These are phyloP conservation scores for Prinsepia uniflora DNA, from an alignment of 306 rosid species.

Conservation along the genomic window DNA sequence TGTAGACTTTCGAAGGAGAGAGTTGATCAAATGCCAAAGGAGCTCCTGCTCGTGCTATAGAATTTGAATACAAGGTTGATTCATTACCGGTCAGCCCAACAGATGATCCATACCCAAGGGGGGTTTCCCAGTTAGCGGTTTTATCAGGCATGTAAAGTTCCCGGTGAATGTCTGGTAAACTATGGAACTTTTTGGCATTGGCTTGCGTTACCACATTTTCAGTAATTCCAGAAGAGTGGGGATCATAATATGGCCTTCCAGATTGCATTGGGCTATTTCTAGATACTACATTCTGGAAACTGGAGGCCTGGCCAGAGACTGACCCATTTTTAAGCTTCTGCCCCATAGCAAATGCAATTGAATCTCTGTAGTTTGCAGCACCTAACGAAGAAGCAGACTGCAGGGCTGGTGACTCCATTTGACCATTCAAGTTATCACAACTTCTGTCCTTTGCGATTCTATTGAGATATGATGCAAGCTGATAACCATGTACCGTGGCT, in stretches of 20 bases:
- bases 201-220: constrained; percentile 45
- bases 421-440: constrained; percentile 49
- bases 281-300: constrained; percentile 48
- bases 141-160: constrained; percentile 46
- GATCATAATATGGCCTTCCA: constrained; percentile 54
- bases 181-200: constrained; percentile 79
- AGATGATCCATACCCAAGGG: constrained; percentile 52
- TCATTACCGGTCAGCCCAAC: constrained; percentile 34
- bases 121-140: constrained; percentile 49
- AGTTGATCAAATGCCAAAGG: constrained; percentile 72
- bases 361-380: constrained; percentile 52
- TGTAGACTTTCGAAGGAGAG: constrained; percentile 59
- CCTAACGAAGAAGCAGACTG: constrained; percentile 47
- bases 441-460: constrained; percentile 45
- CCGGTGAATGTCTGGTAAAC: constrained; percentile 73
- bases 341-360: constrained; percentile 57
- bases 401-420: constrained; percentile 37
- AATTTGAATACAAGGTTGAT: constrained; percentile 40
- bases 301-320: constrained; percentile 52
- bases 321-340: constrained; percentile 62
- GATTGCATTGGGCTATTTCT: constrained; percentile 53
- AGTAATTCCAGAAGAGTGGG: constrained; percentile 37
- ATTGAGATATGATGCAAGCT: constrained; percentile 54
- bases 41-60: constrained; percentile 47
- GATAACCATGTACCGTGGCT: constrained; percentile 76